Evolutionary conservation across 768 basidiomycete species (phyloP), one percentile per base, ranked within the genome.

Genomic region (Trametes meyenii): DNA sequence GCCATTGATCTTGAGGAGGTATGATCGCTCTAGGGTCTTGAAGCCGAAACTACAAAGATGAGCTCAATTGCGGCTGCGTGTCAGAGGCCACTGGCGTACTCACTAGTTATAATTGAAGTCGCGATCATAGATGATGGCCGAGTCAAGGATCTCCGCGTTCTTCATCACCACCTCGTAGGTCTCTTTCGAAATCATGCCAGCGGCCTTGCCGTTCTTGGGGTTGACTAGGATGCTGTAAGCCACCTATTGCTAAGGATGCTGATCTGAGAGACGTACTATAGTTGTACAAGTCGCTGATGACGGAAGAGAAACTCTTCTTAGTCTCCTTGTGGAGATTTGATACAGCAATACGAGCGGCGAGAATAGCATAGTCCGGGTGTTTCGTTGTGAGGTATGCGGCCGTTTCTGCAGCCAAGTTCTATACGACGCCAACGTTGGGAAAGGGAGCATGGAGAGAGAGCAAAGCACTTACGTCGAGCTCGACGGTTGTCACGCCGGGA

Each of bases 261-360:
- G 23, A 39, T 12, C 2, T 13, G 13, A 24, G 33, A 16, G 11
- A 72, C 85, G 24, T 65, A 94, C 94, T 79, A 79, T 96, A 98
- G 48, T 84, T 78, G 73, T 98, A 93, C 39, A 99, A 79, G 72
- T 98, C 96, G 61, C 85, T 86, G 70, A 99, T 83, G 65, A 99
- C 96, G 61, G 88, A 84, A 1, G 94, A 94, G 73, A 99, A 98
- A 67, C 79, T 92, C 81, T 98, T 98, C 80, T 95, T 98, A 17
- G 97, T 98, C 78, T 99, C 96, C 71, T 99, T 98, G 84, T 99
- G 97, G 12, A 98, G 79, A 73, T 98, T 99, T 50, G 96, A 98
- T 69, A 99, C 94, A 58, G 97, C 97, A 55, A 99, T 98, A 60
- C 97, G 94, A 21, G 97, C 97, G 5, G 97, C 97, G 64, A 99